These are phyloP conservation scores for Craterostigma plantagineum DNA, from an alignment of 257 asterid species.

Conservation along the genomic window DNA sequence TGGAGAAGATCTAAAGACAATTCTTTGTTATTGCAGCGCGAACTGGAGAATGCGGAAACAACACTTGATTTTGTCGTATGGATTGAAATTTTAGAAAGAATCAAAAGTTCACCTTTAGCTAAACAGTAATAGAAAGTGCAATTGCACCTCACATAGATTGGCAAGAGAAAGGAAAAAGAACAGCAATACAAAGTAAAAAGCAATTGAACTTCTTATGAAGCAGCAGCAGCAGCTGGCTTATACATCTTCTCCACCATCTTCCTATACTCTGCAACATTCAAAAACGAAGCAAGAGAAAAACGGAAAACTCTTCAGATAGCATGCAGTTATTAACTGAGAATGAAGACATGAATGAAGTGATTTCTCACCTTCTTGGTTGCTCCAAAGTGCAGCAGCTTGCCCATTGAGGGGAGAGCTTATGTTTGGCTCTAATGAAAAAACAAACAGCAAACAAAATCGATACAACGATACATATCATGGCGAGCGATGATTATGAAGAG, in stretches of 20 bases:
- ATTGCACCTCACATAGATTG: no score
- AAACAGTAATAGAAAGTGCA: no score
- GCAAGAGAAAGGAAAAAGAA: no score
- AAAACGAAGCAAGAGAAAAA: background rate
- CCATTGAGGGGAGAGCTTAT: constrained; percentile 82
- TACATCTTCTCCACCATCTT: constrained; percentile 44
- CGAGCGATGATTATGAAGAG: constrained; percentile 1
- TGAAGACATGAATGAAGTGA: background rate
- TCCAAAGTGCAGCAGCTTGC: constrained; percentile 83
- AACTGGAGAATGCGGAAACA: no score
- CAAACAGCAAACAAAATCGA: background rate
- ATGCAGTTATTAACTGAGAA: no score
- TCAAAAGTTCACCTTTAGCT: no score
- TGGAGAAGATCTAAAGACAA: no score
- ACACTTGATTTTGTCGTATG: no score
- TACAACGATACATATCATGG: constrained; percentile 6
- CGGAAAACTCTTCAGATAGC: background rate
- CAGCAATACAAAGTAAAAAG: background rate
- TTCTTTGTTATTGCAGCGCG: no score
- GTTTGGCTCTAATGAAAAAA: constrained; percentile 46
- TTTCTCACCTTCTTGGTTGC: constrained; percentile 60
- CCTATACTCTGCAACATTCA: constrained; percentile 29
- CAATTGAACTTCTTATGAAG: background rate
- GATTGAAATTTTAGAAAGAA: no score
- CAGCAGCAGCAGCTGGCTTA: constrained; percentile 16